Base-by-base conservation (phyloP, 2,329 filamentous ascomycete genomes). In the Colletotrichum eleusines region DNA sequence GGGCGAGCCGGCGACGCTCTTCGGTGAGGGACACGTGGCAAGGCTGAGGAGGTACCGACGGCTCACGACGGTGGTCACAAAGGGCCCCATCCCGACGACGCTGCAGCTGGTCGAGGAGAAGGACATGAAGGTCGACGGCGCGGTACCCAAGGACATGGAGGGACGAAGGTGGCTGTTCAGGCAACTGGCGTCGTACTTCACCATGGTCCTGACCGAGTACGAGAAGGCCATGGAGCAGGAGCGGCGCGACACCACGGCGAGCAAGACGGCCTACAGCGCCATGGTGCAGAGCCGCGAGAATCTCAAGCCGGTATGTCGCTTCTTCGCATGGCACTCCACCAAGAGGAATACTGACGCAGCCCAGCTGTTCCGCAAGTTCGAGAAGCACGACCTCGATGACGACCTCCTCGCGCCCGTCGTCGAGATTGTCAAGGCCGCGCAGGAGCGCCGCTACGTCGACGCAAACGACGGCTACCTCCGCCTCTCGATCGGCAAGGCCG, bases 381-480 rank as follows among this genome's bases (percentile, higher is more conserved):
- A 98, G 80, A 91, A 91, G 73, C 89, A 87, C 28, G 92, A 95
- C 66, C 81, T 98, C 8, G 92, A 96, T 73, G 90, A 95, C 74
- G 90, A 90, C 46, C 88, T 97, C 42, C 84, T 98, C 33, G 89
- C 91, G 68, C 93, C 95, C 26, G 89, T 99, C 11, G 89, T 97
- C 18, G 94, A 98, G 81, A 98, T 99, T 75, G 95, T 98, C 38
- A 88, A 93, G 77, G 93, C 94, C 33, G 94, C 95, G 5, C 96
- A 99, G 81, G 91, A 94, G 78, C 89, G 94, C 71, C 90, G 94
- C 73, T 99, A 99, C 78, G 95, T 99, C 57, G 93, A 98, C 81
- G 96, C 96, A 42, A 98, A 98, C 79, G 94, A 99, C 79, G 95
- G 94, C 0, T 99, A 99, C 80, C 85, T 99, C 72, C 88, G 94